Percentiles rank a stretch among this genome's conserved stretches.
Conservation (phyloP, 768 basidiomycete species). For the Xerocomellus dryophilus region DNA sequence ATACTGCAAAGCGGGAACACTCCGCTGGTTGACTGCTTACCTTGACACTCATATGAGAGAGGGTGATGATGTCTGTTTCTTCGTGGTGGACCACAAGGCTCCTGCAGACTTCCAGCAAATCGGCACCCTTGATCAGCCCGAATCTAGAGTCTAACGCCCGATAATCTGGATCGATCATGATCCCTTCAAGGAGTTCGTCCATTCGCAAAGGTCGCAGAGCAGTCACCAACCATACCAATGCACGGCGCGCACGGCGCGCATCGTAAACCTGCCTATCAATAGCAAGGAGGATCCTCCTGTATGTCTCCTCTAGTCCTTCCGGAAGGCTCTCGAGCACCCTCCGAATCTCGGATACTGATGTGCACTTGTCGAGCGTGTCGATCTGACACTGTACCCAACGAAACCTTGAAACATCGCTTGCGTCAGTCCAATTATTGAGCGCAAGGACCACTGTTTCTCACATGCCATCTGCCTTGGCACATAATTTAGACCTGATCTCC, state of each 20-base stretch:
- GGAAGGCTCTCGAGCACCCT: constrained; percentile 3
- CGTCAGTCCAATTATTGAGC: not conserved
- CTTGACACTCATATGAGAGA: constrained; percentile 13
- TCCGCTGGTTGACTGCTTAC: not conserved
- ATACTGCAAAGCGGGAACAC: not conserved
- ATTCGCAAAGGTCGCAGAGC: constrained; percentile 2
- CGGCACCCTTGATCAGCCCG: not conserved
- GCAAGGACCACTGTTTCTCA: not conserved
- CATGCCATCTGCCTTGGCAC: constrained; percentile 16
- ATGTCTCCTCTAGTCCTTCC: constrained; percentile 15
- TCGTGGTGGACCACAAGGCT: constrained; percentile 7
- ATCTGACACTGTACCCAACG: not conserved
- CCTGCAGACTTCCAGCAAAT: not conserved
- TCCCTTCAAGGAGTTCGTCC: constrained; percentile 2
- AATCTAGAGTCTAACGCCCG: not conserved
- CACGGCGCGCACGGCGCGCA: not conserved
- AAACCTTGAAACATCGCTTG: not conserved
- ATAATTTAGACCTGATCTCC: constrained; percentile 2
- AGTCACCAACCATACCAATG: constrained; percentile 6
- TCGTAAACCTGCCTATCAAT: not conserved
- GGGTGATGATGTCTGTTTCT: constrained; percentile 2
- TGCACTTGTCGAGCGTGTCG: not conserved
- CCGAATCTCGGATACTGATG: not conserved
- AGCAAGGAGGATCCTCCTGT: constrained; percentile 10
- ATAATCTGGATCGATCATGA: not conserved